These are phyloP conservation scores for Hypholoma sublateritium DNA, from an alignment of 768 basidiomycete species.

Conservation along the genomic window DNA sequence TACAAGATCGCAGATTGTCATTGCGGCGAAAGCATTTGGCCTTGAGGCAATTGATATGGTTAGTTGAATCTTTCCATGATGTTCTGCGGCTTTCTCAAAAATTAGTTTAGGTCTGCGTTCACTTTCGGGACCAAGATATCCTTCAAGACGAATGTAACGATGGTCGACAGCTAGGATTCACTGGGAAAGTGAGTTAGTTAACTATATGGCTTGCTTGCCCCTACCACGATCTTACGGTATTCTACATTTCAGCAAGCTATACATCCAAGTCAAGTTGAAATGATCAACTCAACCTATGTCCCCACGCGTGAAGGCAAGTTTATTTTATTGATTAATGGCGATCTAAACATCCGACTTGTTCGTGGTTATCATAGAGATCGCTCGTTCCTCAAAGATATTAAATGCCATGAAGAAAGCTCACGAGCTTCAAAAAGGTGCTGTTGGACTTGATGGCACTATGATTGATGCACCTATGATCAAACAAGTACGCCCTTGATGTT, in stretches of 20 bases:
- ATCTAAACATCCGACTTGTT: not conserved
- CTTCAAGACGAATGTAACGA: conserved; percentile 77
- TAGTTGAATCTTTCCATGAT: not conserved
- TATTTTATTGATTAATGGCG: not conserved
- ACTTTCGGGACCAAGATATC: conserved; percentile 72
- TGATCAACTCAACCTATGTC: conserved; percentile 77
- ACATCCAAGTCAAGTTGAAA: conserved; percentile 80
- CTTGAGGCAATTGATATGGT: conserved; percentile 91
- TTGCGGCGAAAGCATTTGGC: conserved; percentile 80
- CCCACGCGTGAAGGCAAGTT: conserved; percentile 65
- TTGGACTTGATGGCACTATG: conserved; percentile 82
- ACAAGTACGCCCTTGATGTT: conserved; percentile 44
- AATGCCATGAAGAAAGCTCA: conserved; percentile 63
- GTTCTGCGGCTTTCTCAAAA: too few species aligned
- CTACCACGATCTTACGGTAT: not conserved
- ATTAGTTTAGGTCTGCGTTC: conserved; percentile 70
- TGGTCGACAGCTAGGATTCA: conserved; percentile 81
- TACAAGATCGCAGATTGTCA: conserved; percentile 79
- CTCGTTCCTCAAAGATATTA: conserved; percentile 73
- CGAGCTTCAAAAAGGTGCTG: conserved; percentile 57
- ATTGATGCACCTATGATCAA: conserved; percentile 91
- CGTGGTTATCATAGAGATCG: conserved; percentile 56
- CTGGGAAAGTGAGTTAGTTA: conserved; percentile 69
- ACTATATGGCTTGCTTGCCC: not conserved
- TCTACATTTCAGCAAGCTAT: conserved; percentile 76